A percentile compares a stretch with the other conserved stretches of the same genome.
Conservation (phyloP, 352 stramenopile species). For the Globisporangium takayamanum region DNA sequence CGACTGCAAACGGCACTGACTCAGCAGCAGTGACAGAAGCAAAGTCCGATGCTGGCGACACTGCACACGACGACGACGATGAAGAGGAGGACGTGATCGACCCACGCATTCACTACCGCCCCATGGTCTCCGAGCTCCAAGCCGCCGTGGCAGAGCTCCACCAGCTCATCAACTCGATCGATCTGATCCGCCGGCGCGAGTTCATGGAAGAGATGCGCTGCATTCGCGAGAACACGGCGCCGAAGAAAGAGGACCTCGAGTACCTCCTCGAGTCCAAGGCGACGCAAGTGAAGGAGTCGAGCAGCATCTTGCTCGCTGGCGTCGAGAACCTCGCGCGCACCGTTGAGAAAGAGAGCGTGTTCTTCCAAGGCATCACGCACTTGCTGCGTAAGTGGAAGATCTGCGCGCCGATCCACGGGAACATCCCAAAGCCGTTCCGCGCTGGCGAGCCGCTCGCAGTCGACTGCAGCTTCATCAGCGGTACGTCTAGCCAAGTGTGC, state of each 20-base stretch:
- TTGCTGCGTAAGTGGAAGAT: slow-evolving; percentile 84
- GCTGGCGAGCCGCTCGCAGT: slow-evolving; percentile 75
- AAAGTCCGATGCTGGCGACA: slow-evolving; percentile 10
- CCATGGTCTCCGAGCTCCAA: slow-evolving; percentile 81
- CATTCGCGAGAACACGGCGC: slow-evolving; percentile 78
- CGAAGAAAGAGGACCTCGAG: slow-evolving; percentile 74
- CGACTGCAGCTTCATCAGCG: slow-evolving; percentile 79
- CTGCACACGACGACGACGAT: slow-evolving; percentile 16
- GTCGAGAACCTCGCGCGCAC: slow-evolving; percentile 63
- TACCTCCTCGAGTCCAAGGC: slow-evolving; percentile 74
- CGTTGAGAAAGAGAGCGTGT: slow-evolving; percentile 77
- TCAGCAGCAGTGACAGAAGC: neutral
- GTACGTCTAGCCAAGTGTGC: slow-evolving; percentile 22
- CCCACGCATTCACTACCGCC: slow-evolving; percentile 77
- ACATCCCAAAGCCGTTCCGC: slow-evolving; percentile 83
- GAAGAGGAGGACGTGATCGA: slow-evolving; percentile 81
- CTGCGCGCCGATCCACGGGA: slow-evolving; percentile 79
- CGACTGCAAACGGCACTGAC: slow-evolving; percentile 10
- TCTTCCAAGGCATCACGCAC: slow-evolving; percentile 77
- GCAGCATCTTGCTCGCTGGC: slow-evolving; percentile 62
- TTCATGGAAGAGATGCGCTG: slow-evolving; percentile 86
- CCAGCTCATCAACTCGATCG: slow-evolving; percentile 85
- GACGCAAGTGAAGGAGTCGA: slow-evolving; percentile 69
- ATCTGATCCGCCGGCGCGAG: slow-evolving; percentile 69
- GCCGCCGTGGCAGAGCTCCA: slow-evolving; percentile 70